Percentiles rank a stretch among this genome's conserved stretches.
phyloP scores from a whole-genome alignment of 169 alveolate species.

The Fabrea salina region DNA sequence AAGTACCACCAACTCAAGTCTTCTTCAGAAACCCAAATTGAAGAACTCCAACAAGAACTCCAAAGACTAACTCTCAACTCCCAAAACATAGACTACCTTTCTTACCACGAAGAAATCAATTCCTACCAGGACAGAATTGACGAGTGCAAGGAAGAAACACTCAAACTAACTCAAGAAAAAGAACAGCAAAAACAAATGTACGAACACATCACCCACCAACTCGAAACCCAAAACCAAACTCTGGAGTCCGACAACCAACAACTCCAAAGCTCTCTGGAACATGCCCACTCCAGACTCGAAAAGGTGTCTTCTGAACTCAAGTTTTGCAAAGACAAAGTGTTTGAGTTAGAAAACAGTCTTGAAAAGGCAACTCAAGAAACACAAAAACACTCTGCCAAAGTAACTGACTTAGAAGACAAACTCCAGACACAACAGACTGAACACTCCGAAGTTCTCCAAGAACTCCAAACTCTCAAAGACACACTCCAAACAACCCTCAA shows the following conservation, averaged over 20 bases:
- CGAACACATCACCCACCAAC: neutral
- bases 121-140: neutral
- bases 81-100: neutral
- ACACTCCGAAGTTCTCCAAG: neutral
- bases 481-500: neutral
- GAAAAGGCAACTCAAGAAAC: neutral
- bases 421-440: neutral
- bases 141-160: neutral
- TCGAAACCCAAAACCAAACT: neutral
- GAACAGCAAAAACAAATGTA: neutral
- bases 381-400: neutral
- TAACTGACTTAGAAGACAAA: neutral
- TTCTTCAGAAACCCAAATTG: constrained; percentile 1
- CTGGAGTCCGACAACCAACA: neutral
- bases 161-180: neutral
- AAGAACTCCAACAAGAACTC: neutral
- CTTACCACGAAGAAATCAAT: neutral
- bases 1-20: neutral
- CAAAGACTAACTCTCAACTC: neutral
- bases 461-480: neutral
- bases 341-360: neutral
- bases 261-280: neutral
- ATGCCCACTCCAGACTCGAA: neutral
- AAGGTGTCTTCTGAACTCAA: neutral
- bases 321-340: neutral